Evolutionary conservation across 768 basidiomycete species (phyloP).

Genomic region (Chalciporus pseudorubinellus): DNA sequence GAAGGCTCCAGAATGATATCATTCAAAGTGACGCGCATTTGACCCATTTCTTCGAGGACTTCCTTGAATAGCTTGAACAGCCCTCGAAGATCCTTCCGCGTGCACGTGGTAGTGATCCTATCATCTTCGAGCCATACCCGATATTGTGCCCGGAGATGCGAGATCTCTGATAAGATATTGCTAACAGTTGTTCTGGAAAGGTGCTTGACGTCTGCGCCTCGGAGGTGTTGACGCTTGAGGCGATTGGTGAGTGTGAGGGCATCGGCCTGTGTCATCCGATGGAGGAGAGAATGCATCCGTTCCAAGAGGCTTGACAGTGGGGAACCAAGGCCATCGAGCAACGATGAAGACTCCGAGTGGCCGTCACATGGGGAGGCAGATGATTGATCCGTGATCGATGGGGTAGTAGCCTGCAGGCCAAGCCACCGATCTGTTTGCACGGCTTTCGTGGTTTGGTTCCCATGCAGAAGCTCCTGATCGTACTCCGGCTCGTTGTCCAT

Average conservation of each 20-base stretch:
- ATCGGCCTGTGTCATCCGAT: constrained; percentile 70
- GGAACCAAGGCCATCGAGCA: constrained; percentile 51
- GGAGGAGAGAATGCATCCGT: constrained; percentile 61
- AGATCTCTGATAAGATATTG: constrained; percentile 68
- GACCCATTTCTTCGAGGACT: constrained; percentile 76
- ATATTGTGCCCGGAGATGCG: constrained; percentile 69
- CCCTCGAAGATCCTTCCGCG: constrained; percentile 76
- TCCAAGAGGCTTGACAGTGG: constrained; percentile 57
- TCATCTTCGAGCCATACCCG: constrained; percentile 74
- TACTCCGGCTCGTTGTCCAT: constrained; percentile 42
- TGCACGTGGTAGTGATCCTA: constrained; percentile 55
- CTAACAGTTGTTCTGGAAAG: constrained; percentile 81
- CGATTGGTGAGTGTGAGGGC: constrained; percentile 85
- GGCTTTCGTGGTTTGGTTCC: constrained; percentile 57
- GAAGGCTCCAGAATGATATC: constrained; percentile 87
- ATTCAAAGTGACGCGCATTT: constrained; percentile 80
- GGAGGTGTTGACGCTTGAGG: constrained; percentile 85
- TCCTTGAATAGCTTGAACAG: constrained; percentile 87
- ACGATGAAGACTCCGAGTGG: constrained; percentile 74
- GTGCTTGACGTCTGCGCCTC: constrained; percentile 81
- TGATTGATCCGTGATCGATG: constrained; percentile 35
- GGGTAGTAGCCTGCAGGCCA: constrained; percentile 31
- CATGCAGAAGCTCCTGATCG: constrained; percentile 25
- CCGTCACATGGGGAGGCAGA: constrained; percentile 54
- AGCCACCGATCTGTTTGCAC: constrained; percentile 62